Evolutionary conservation across 2,329 filamentous ascomycete species (phyloP).

Genomic region (Bipolaris victoriae): DNA sequence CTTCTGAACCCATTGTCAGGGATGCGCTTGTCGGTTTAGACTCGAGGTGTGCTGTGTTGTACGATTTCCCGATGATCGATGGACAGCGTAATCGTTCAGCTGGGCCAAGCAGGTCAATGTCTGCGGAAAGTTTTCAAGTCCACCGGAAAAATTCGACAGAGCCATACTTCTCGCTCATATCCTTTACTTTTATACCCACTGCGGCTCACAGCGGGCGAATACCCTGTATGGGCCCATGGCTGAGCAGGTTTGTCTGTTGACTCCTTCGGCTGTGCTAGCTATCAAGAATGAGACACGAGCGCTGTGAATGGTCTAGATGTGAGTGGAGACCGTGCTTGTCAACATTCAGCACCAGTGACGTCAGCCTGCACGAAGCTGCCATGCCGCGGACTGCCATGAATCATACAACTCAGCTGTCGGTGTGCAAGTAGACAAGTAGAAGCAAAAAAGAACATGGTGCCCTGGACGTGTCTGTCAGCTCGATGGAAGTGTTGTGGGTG

Average conservation of each 20-base stretch:
- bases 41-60: neutral
- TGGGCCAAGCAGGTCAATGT: neutral
- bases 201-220: conserved; percentile 10
- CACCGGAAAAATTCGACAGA: neutral
- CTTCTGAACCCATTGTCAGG: conserved; percentile 35
- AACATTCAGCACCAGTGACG: conserved; percentile 37
- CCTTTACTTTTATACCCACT: conserved; percentile 12
- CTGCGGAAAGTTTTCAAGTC: neutral
- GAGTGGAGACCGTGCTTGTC: conserved; percentile 21
- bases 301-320: conserved; percentile 17
- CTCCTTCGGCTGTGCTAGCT: conserved; percentile 15
- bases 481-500: neutral
- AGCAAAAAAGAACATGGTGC: neutral
- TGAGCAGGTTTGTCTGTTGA: conserved; percentile 29
- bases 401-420: neutral
- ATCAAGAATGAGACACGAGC: conserved; percentile 9
- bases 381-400: conserved; percentile 3
- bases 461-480: neutral
- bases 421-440: neutral
- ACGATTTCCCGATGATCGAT: neutral
- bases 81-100: neutral
- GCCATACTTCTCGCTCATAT: conserved; percentile 2
- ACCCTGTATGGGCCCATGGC: conserved; percentile 6
- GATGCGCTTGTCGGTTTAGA: neutral
- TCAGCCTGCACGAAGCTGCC: conserved; percentile 22